Percentiles rank a stretch among this genome's conserved stretches.
phyloP scores from a whole-genome alignment of 192 early-diverging fungal genomes.

The Chytriomyces confervae region DNA sequence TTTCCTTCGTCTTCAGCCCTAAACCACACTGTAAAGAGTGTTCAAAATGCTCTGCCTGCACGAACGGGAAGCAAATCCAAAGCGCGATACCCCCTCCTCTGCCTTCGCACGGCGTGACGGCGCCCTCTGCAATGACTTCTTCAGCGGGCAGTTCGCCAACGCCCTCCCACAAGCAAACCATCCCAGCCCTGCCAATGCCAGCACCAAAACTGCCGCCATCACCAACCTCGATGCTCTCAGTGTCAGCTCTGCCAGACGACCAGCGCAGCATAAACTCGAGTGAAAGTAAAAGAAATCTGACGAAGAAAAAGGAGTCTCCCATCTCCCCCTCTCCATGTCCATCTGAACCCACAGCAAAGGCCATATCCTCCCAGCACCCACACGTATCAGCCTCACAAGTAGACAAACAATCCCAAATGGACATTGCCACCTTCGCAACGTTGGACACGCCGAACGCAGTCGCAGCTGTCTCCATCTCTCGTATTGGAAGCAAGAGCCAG shows the following conservation, averaged over 20 bases:
- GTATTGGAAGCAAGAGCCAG: not conserved
- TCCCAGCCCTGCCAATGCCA: not conserved
- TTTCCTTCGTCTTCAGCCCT: not conserved
- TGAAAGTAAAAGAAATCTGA: not conserved
- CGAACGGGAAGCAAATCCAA: conserved; percentile 23
- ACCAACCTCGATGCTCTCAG: too few species aligned
- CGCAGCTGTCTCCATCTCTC: conserved; percentile 32
- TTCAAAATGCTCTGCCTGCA: conserved; percentile 18
- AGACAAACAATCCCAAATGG: not conserved
- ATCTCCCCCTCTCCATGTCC: too few species aligned
- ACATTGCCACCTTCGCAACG: conserved; percentile 5
- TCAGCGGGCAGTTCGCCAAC: not conserved
- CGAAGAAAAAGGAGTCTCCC: not conserved
- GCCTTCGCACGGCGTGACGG: not conserved
- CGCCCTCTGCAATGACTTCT: not conserved
- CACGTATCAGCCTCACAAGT: not conserved
- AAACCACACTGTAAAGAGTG: conserved; percentile 26
- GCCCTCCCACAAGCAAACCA: not conserved
- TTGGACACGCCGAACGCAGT: conserved; percentile 23
- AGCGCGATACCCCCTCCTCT: not conserved
- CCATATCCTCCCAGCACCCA: not conserved
- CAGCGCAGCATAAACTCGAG: not conserved
- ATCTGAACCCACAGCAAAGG: not conserved
- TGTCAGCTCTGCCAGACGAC: not conserved
- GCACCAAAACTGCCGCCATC: not conserved